phyloP scores from a whole-genome alignment of 495 filamentous ascomycete species.

The Lentithecium fluviatile region DNA sequence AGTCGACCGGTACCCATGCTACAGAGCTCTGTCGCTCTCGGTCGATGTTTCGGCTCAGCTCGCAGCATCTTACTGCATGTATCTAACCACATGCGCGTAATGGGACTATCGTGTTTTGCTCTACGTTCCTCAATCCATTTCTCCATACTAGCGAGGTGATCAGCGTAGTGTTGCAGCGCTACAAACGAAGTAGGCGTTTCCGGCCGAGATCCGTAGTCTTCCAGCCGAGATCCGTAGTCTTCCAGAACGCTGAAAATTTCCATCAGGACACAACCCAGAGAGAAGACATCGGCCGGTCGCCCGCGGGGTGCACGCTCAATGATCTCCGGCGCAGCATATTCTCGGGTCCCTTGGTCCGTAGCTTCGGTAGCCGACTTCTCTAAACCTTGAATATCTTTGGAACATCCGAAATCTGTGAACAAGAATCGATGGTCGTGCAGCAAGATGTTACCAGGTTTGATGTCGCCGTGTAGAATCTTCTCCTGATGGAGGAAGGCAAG shows the following conservation, averaged over 20 bases:
- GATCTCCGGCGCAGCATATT: constrained; percentile 22
- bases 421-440: constrained; percentile 42
- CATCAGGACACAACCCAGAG: constrained; percentile 21
- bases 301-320: background rate
- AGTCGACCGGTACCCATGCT: no score
- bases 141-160: background rate
- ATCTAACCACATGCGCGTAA: background rate
- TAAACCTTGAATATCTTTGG: constrained; percentile 34
- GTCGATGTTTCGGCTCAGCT: background rate
- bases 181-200: background rate
- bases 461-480: constrained; percentile 48
- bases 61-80: background rate
- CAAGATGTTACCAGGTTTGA: constrained; percentile 52
- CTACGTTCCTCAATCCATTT: background rate
- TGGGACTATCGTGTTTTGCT: background rate
- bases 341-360: background rate
- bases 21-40: background rate
- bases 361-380: background rate
- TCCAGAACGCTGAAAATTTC: constrained; percentile 11
- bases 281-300: constrained; percentile 14
- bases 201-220: background rate
- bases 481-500: constrained; percentile 45
- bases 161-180: background rate
- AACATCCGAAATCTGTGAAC: constrained; percentile 49
- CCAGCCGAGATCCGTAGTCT: background rate